Evolutionary conservation across 371 early-diverging fungal genomes (phyloP).

Genomic region (Mucor indicus): DNA sequence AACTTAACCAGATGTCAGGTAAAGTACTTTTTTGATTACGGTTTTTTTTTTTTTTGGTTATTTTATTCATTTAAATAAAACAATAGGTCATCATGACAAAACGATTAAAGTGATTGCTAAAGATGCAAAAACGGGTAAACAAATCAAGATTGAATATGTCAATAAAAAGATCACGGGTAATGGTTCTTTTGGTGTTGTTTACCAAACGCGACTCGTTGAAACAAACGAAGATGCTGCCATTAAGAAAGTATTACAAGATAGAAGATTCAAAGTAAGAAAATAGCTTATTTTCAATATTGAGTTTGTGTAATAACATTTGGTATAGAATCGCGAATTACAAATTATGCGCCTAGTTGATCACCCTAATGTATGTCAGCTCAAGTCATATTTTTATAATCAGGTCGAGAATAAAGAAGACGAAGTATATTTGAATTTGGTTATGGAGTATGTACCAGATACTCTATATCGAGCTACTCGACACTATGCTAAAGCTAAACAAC

Average conservation of each 20-base stretch:
- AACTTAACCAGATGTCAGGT: too few relatives aligned
- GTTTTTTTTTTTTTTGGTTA: too few relatives aligned
- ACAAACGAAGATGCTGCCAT: slow-evolving; percentile 86
- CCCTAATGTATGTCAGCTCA: slow-evolving; percentile 75
- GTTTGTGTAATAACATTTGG: too few relatives aligned
- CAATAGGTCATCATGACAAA: slow-evolving; percentile 18
- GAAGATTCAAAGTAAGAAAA: slow-evolving; percentile 93
- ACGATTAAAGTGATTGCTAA: slow-evolving; percentile 57
- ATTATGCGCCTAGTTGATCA: slow-evolving; percentile 84
- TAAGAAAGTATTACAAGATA: slow-evolving; percentile 96
- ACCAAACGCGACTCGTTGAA: slow-evolving; percentile 85
- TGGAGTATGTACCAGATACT: slow-evolving; percentile 89
- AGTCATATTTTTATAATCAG: slow-evolving; percentile 78
- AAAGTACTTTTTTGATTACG: too few relatives aligned
- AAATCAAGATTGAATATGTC: slow-evolving; percentile 83
- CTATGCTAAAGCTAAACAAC: slow-evolving; percentile 80
- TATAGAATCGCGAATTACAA: slow-evolving; percentile 82
- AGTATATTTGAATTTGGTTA: slow-evolving; percentile 80
- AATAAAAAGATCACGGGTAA: slow-evolving; percentile 92
- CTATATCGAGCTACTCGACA: slow-evolving; percentile 79
- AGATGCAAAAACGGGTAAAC: slow-evolving; percentile 85
- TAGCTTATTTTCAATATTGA: too few relatives aligned
- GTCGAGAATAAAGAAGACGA: slow-evolving; percentile 71
- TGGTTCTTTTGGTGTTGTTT: slow-evolving; percentile 97
- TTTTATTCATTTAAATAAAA: too few relatives aligned